These are phyloP conservation scores for Malassezia furfur DNA, from an alignment of 1,284 basidiomycete species.

Conservation along the genomic window DNA sequence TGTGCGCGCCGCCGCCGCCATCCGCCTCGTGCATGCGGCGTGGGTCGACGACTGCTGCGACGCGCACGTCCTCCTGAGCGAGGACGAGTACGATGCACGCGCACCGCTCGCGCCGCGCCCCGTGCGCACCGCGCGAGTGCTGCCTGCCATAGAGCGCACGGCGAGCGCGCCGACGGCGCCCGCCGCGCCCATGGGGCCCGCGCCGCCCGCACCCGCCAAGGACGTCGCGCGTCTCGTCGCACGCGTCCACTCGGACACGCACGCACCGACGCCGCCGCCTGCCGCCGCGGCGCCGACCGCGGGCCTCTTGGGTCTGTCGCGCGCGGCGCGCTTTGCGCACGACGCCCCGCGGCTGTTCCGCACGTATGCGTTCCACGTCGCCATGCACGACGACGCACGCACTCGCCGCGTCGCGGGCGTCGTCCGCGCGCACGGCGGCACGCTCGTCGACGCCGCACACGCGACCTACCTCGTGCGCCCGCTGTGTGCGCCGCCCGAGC, in stretches of 20 bases:
- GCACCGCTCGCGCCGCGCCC: constrained; percentile 1
- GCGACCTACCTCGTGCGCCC: background rate
- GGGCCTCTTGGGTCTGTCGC: background rate
- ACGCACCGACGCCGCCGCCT: background rate
- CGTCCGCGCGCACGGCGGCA: constrained; percentile 19
- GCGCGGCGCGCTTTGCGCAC: constrained; percentile 5
- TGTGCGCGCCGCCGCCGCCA: constrained; percentile 54
- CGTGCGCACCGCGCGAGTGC: background rate
- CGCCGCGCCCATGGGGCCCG: background rate
- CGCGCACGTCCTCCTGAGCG: constrained; percentile 54
- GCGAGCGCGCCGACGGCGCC: background rate
- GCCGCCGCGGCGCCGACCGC: background rate
- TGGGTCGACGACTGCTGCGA: constrained; percentile 73
- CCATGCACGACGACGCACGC: constrained; percentile 16
- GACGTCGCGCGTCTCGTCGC: background rate
- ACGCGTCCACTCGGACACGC: background rate
- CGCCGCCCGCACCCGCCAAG: background rate
- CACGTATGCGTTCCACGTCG: constrained; percentile 17
- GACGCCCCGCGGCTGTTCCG: constrained; percentile 11
- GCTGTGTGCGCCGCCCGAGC: background rate
- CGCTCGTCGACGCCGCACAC: constrained; percentile 5
- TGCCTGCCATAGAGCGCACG: constrained; percentile 1
- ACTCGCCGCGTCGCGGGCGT: constrained; percentile 19
- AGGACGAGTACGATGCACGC: constrained; percentile 27
- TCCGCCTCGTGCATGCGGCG: constrained; percentile 68